These are phyloP conservation scores for Phyllostachys edulis DNA, from an alignment of 176 grass and related monocot species.

Conservation along the genomic window DNA sequence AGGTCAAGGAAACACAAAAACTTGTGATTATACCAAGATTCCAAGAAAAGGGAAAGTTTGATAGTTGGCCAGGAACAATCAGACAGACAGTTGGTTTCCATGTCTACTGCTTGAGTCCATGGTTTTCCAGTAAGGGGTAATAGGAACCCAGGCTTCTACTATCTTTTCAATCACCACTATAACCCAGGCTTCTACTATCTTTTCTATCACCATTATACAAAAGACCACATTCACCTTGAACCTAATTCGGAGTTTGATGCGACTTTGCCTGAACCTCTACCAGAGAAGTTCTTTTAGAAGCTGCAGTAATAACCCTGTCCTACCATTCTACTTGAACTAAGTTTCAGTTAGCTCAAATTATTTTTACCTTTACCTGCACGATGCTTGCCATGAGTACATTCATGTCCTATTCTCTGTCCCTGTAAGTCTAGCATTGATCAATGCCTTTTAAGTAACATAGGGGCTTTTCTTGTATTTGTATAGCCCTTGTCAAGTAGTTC, in stretches of 20 bases:
- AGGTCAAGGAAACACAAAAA: not conserved
- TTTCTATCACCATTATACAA: not conserved
- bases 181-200: too few species aligned
- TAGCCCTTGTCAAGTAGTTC: not conserved
- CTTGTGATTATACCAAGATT: not conserved
- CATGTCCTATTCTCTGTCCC: not conserved
- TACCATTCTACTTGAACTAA: not conserved
- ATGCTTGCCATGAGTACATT: conserved; percentile 24
- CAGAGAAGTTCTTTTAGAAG: not conserved
- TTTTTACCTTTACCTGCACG: not conserved
- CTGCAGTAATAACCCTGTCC: not conserved
- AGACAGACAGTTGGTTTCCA: not conserved
- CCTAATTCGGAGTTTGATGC: not conserved
- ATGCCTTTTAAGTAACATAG: not conserved
- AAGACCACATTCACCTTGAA: not conserved
- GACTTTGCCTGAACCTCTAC: not conserved
- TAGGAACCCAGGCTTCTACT: not conserved
- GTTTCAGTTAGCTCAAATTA: not conserved
- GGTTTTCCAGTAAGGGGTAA: not conserved
- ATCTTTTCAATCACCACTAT: not conserved
- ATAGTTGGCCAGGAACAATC: not conserved
- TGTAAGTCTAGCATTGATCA: not conserved
- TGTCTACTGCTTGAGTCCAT: not conserved
- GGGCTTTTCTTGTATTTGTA: not conserved
- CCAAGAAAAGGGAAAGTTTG: not conserved